Percentiles rank a stretch among this genome's conserved stretches.
These are phyloP conservation scores for Theobroma grandiflorum DNA, from an alignment of 441 rosid genomes.

Conservation along the genomic window DNA sequence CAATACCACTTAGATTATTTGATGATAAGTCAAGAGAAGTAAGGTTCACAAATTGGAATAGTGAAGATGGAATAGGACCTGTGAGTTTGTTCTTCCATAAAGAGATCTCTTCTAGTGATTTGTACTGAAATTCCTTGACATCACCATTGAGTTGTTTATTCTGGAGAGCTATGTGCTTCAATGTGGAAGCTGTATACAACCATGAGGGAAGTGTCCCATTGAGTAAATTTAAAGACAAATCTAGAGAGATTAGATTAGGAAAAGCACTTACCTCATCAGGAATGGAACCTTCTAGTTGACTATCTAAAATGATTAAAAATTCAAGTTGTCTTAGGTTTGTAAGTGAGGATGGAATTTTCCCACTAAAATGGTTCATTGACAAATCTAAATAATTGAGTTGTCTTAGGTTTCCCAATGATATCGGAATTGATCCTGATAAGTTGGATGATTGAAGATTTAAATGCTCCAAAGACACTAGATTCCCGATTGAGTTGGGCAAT, in stretches of 20 bases:
- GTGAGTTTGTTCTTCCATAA: constrained; percentile 16
- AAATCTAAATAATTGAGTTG: too few species aligned
- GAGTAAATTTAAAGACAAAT: neutral
- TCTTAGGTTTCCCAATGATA: too few species aligned
- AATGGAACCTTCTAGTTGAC: neutral
- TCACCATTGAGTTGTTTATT: constrained; percentile 7
- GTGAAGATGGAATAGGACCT: neutral
- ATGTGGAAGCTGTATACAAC: too few species aligned
- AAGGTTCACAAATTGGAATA: too few species aligned
- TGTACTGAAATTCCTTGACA: neutral
- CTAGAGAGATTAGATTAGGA: neutral
- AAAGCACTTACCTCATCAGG: constrained; percentile 1
- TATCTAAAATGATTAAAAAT: neutral
- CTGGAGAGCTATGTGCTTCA: neutral
- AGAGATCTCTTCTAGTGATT: neutral
- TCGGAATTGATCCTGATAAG: too few species aligned
- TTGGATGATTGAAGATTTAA: neutral
- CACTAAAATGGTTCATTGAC: neutral
- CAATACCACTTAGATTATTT: constrained; percentile 16
- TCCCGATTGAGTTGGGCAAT: too few species aligned
- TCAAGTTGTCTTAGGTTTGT: constrained; percentile 8
- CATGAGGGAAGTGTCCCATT: neutral
- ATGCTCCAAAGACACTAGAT: too few species aligned
- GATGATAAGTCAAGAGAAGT: constrained; percentile 29
- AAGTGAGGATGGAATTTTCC: constrained; percentile 8